A percentile compares a stretch with the other conserved stretches of the same genome.
Evolutionary conservation across 2,329 filamentous ascomycete species (phyloP).

Genomic region (Neopestalotiopsis sp.): DNA sequence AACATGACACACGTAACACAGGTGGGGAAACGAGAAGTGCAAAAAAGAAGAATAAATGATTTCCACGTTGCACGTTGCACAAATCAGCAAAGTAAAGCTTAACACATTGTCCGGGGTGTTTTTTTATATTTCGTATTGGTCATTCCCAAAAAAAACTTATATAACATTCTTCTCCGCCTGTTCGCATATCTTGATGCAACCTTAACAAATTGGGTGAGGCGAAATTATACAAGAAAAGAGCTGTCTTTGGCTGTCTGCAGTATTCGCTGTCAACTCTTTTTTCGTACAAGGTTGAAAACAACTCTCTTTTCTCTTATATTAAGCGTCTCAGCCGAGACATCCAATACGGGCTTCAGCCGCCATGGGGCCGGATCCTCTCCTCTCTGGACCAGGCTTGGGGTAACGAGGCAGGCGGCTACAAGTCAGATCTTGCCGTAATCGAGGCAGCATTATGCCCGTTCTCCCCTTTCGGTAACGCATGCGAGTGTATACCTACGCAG

Average conservation of each 20-base stretch:
- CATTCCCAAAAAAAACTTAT: not conserved
- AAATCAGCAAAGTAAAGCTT: not conserved
- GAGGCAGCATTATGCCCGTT: not conserved
- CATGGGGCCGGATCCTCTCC: not conserved
- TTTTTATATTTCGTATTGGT: not conserved
- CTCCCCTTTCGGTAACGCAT: not conserved
- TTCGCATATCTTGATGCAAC: not conserved
- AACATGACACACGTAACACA: not conserved
- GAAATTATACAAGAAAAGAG: not conserved
- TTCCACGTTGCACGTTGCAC: not conserved
- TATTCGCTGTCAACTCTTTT: not conserved
- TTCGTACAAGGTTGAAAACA: not conserved
- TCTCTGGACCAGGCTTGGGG: no score
- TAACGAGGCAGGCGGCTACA: no score
- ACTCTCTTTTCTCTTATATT: not conserved
- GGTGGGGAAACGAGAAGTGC: no score
- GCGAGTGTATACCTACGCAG: no score
- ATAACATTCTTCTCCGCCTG: not conserved
- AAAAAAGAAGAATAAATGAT: not conserved
- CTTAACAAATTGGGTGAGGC: constrained; percentile 1
- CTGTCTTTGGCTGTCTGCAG: not conserved
- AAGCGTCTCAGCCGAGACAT: not conserved
- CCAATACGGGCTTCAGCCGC: not conserved
- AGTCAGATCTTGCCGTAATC: no score
- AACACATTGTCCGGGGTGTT: not conserved